Percentiles rank a stretch among this genome's conserved stretches.
These are phyloP conservation scores for Pichia cactophila DNA, from an alignment of 1,139 yeast species.

Conservation along the genomic window DNA sequence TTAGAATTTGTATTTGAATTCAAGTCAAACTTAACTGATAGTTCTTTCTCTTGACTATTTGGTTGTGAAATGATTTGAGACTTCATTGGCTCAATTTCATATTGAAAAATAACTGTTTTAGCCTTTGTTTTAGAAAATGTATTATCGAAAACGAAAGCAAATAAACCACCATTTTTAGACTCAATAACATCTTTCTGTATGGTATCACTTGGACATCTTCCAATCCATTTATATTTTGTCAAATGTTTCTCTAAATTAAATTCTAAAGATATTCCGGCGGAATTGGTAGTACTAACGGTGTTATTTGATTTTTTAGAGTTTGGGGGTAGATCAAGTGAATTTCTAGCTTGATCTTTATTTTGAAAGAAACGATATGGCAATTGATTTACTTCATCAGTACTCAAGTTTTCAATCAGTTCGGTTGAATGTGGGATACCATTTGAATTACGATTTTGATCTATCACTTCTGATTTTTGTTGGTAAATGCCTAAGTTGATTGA, in stretches of 20 bases:
- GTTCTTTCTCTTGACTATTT: background rate
- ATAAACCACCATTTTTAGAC: slow-evolving; percentile 54
- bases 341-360: background rate
- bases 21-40: background rate
- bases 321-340: background rate
- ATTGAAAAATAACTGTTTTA: slow-evolving; percentile 69
- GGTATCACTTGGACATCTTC: slow-evolving; percentile 45
- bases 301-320: background rate
- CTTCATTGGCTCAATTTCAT: slow-evolving; percentile 30
- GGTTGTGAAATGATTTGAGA: background rate
- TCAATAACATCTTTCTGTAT: slow-evolving; percentile 55
- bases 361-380: slow-evolving; percentile 22
- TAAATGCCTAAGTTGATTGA: slow-evolving; percentile 68
- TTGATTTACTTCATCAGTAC: slow-evolving; percentile 24
- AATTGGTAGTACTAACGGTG: background rate
- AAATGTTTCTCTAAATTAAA: slow-evolving; percentile 34
- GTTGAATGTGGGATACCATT: background rate
- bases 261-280: slow-evolving; percentile 23
- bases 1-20: background rate
- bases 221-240: slow-evolving; percentile 36
- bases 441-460: background rate
- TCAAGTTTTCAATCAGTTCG: slow-evolving; percentile 20
- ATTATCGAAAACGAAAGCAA: slow-evolving; percentile 88
- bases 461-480: slow-evolving; percentile 33
- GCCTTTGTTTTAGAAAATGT: slow-evolving; percentile 81